phyloP scores from a whole-genome alignment of 495 filamentous ascomycete species.

The Collariella sp. region DNA sequence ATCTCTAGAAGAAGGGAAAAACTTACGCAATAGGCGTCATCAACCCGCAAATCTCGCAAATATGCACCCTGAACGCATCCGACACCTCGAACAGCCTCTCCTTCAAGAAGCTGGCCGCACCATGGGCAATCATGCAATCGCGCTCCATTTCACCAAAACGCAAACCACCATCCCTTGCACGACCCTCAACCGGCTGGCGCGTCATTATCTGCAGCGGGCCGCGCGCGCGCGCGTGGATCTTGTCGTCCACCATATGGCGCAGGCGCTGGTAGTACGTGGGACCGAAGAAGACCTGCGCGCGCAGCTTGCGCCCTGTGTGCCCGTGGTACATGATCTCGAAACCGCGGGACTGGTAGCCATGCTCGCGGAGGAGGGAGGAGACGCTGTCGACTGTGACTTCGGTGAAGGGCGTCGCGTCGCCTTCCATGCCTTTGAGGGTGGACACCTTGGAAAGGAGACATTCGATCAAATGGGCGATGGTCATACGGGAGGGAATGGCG shows the following conservation, averaged over 20 bases:
- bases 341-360: constrained; percentile 92
- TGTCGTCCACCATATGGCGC: constrained; percentile 99
- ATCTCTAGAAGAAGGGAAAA: constrained; percentile 4
- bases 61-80: constrained; percentile 96
- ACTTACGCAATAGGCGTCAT: constrained; percentile 99
- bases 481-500: constrained; percentile 99
- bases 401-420: constrained; percentile 96
- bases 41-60: constrained; percentile 96
- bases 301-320: constrained; percentile 86
- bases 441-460: constrained; percentile 94
- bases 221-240: constrained; percentile 94
- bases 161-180: constrained; percentile 93
- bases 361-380: constrained; percentile 78
- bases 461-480: constrained; percentile 98
- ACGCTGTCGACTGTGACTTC: constrained; percentile 93
- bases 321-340: constrained; percentile 99
- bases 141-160: constrained; percentile 99
- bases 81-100: constrained; percentile 94
- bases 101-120: constrained; percentile 92
- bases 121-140: constrained; percentile 99
- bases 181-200: constrained; percentile 94
- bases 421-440: constrained; percentile 80
- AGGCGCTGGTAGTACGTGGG: constrained; percentile 99
- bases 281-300: constrained; percentile 90
- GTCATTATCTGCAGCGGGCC: constrained; percentile 97